These are phyloP conservation scores for Clonostachys rosea DNA, from an alignment of 2,329 filamentous ascomycete genomes.

Conservation along the genomic window DNA sequence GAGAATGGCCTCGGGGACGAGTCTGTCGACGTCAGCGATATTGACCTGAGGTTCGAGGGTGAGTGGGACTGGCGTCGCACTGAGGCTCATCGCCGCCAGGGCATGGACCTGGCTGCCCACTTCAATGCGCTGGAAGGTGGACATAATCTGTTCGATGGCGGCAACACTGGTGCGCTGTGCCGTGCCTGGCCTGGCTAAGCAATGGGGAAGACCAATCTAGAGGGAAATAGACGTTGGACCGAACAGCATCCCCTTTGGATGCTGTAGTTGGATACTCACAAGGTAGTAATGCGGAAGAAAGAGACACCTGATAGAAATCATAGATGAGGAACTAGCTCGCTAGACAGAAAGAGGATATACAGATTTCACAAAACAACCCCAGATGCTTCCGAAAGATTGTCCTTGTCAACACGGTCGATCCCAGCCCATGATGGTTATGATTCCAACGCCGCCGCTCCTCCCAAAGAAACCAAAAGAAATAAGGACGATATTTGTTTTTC, in stretches of 20 bases:
- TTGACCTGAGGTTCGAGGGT: constrained; percentile 23
- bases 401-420: no score
- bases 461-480: no score
- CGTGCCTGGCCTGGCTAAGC: constrained; percentile 35
- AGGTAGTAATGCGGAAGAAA: neutral
- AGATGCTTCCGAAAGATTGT: neutral
- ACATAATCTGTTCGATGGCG: constrained; percentile 47
- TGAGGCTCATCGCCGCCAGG: constrained; percentile 49
- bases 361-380: neutral
- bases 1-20: constrained; percentile 33
- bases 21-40: constrained; percentile 27
- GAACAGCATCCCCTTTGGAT: neutral
- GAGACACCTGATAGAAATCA: neutral
- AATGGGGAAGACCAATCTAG: neutral
- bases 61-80: constrained; percentile 56
- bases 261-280: no score
- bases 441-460: no score
- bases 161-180: constrained; percentile 44
- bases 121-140: constrained; percentile 54
- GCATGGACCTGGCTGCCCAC: constrained; percentile 48
- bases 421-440: no score
- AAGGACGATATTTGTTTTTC: no score
- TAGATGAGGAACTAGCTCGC: neutral
- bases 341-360: neutral
- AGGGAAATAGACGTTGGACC: neutral